A percentile compares a stretch with the other conserved stretches of the same genome.
Evolutionary conservation across 257 asterid species (phyloP).

Genomic region (Datura wrightii): DNA sequence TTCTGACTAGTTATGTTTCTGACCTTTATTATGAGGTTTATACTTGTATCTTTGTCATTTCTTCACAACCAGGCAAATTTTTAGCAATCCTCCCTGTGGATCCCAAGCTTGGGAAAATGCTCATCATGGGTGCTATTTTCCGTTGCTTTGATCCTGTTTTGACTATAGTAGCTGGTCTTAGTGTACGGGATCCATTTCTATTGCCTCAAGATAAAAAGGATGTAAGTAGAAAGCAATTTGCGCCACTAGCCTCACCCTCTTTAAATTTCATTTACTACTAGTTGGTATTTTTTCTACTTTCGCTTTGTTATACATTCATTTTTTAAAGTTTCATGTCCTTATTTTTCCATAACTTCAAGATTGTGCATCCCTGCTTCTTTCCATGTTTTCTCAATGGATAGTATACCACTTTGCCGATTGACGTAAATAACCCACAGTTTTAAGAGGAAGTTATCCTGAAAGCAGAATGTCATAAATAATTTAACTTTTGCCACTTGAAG

Average conservation of each 20-base stretch:
- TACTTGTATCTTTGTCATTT: conserved; percentile 22
- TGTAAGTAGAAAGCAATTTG: conserved; percentile 54
- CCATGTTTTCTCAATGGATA: conserved; percentile 13
- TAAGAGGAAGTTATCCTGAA: neutral
- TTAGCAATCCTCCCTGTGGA: conserved; percentile 95
- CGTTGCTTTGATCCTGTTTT: conserved; percentile 91
- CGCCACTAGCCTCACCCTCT: neutral
- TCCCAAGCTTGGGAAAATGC: conserved; percentile 99
- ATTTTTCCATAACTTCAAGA: neutral
- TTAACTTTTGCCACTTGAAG: neutral
- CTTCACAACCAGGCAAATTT: conserved; percentile 71
- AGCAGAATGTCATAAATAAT: neutral
- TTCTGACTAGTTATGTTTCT: neutral
- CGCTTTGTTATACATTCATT: conserved; percentile 20
- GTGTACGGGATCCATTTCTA: conserved; percentile 96
- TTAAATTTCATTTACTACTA: conserved; percentile 11
- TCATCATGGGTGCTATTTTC: conserved; percentile 89
- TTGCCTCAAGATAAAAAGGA: conserved; percentile 97
- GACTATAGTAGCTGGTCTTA: conserved; percentile 96
- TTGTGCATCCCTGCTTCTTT: conserved; percentile 5
- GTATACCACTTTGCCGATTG: neutral
- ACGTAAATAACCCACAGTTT: neutral
- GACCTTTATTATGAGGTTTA: neutral
- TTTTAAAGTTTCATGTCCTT: conserved; percentile 31
- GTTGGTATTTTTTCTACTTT: conserved; percentile 27